Evolutionary conservation across 129 eudicot species (phyloP).

Genomic region (Flaveria sonorensis): DNA sequence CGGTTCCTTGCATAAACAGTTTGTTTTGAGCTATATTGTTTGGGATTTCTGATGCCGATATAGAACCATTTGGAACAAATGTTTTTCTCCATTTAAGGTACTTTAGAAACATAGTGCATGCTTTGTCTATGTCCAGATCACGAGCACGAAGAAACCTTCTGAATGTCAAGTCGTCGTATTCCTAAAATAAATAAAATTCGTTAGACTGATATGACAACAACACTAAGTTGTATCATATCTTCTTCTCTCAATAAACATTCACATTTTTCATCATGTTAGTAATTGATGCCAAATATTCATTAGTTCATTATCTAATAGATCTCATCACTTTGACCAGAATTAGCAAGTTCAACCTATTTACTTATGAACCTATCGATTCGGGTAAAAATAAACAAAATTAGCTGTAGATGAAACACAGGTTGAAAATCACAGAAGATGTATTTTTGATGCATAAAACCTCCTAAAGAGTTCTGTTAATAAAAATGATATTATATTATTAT

Average conservation of each 20-base stretch:
- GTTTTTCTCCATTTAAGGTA: conserved; percentile 58
- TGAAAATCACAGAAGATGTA: background rate
- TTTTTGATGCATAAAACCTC: background rate
- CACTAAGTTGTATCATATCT: background rate
- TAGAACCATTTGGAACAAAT: conserved; percentile 65
- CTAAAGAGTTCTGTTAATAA: background rate
- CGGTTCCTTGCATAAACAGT: conserved; percentile 65
- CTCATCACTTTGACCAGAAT: background rate
- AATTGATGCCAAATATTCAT: background rate
- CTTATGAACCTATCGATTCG: background rate
- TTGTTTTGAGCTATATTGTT: conserved; percentile 68
- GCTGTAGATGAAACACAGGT: background rate
- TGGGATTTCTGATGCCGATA: conserved; percentile 57
- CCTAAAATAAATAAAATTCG: conserved; percentile 43
- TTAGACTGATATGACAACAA: background rate
- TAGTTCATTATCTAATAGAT: background rate
- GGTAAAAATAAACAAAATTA: background rate
- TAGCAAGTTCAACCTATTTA: background rate
- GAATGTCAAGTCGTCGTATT: conserved; percentile 56
- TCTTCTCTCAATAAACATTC: background rate
- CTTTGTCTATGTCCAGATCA: conserved; percentile 68
- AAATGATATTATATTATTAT: background rate
- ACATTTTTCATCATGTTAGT: background rate
- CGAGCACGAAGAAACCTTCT: conserved; percentile 96
- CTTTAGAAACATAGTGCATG: conserved; percentile 62